Percentiles rank a stretch among this genome's conserved stretches.
phyloP scores from a whole-genome alignment of 2,329 filamentous ascomycete species.

The Cercospora zeae-maydis region DNA sequence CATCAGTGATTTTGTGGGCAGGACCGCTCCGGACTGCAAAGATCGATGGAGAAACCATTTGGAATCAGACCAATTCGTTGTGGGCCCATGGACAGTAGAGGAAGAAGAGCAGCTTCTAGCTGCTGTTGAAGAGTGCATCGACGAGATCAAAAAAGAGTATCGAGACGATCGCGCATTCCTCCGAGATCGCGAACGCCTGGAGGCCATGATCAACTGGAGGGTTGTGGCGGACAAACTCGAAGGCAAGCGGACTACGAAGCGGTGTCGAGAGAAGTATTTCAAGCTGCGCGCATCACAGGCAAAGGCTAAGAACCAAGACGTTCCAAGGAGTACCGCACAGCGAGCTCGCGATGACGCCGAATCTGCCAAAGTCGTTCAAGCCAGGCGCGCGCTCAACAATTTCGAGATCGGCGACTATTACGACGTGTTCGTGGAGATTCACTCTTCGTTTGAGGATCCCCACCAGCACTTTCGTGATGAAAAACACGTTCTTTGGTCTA shows the following conservation, averaged over 20 bases:
- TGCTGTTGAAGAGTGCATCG: constrained; percentile 54
- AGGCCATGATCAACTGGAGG: constrained; percentile 62
- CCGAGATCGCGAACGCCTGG: constrained; percentile 43
- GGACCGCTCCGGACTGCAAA: constrained; percentile 62
- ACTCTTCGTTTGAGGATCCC: constrained; percentile 25
- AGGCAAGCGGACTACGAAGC: constrained; percentile 59
- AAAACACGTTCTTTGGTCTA: constrained; percentile 38
- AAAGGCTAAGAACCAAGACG: constrained; percentile 14
- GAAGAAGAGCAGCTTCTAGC: constrained; percentile 57
- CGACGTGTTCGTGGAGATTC: constrained; percentile 40
- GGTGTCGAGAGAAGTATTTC: constrained; percentile 67
- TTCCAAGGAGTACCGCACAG: background rate
- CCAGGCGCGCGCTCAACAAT: constrained; percentile 27
- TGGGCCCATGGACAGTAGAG: constrained; percentile 56
- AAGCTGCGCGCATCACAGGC: constrained; percentile 41
- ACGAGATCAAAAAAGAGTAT: constrained; percentile 40
- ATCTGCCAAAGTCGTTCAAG: constrained; percentile 17
- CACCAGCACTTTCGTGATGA: constrained; percentile 30
- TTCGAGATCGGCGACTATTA: constrained; percentile 44
- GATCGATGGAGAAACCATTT: constrained; percentile 69
- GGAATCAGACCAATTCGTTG: constrained; percentile 52
- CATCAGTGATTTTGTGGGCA: constrained; percentile 61
- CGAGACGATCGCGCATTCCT: constrained; percentile 35
- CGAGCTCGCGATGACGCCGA: background rate
- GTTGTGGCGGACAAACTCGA: constrained; percentile 61